Evolutionary conservation across 2,329 filamentous ascomycete genomes (phyloP).

Genomic region (Daldinia sp.): DNA sequence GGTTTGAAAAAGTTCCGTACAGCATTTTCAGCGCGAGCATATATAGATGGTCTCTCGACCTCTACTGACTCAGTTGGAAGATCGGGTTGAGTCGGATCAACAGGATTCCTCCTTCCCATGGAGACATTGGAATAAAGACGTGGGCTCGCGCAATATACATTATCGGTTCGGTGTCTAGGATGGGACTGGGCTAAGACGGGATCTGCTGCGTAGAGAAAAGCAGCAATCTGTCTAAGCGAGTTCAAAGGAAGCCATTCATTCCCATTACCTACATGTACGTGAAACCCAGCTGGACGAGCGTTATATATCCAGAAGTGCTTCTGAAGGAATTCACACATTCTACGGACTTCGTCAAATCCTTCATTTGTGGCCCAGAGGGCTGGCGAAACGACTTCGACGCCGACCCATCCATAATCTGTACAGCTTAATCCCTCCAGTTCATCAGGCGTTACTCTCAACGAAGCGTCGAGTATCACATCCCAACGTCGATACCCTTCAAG

Average conservation of each 20-base stretch:
- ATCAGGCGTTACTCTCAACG: neutral
- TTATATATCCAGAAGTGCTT: constrained; percentile 16
- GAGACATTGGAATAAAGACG: constrained; percentile 19
- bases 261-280: constrained; percentile 31
- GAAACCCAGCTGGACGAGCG: neutral
- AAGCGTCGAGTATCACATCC: neutral
- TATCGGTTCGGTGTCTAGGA: constrained; percentile 9
- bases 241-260: constrained; percentile 2
- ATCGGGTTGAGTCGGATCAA: neutral
- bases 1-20: neutral
- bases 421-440: neutral
- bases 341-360: constrained; percentile 17
- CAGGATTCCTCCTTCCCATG: neutral
- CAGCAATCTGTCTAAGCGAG: constrained; percentile 8
- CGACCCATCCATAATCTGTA: constrained; percentile 8
- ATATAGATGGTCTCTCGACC: neutral
- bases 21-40: neutral
- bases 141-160: neutral
- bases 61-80: neutral
- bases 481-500: neutral
- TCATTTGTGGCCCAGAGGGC: constrained; percentile 21
- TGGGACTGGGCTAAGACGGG: constrained; percentile 27
- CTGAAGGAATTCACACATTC: constrained; percentile 21
- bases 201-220: constrained; percentile 26
- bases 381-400: constrained; percentile 21